A percentile compares a stretch with the other conserved stretches of the same genome.
Evolutionary conservation across 2,329 filamentous ascomycete species (phyloP).

Genomic region (Orbilia brochopaga): DNA sequence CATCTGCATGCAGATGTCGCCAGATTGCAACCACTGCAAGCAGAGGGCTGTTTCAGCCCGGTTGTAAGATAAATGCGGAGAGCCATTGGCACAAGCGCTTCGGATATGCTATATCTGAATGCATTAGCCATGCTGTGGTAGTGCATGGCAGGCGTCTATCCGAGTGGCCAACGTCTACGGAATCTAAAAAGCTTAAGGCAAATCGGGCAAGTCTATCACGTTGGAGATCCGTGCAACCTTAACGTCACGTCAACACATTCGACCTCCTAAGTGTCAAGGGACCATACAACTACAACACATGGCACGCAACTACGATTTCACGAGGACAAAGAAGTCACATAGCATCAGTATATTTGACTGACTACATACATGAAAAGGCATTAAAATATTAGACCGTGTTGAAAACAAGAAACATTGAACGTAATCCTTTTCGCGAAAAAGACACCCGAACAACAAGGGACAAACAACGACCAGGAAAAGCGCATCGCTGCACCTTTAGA

Average conservation of each 20-base stretch:
- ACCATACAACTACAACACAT: background rate
- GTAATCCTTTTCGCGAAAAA: slow-evolving; percentile 25
- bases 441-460: slow-evolving; percentile 15
- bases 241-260: slow-evolving; percentile 45
- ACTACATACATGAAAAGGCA: slow-evolving; percentile 49
- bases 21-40: too few relatives aligned
- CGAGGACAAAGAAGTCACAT: slow-evolving; percentile 21
- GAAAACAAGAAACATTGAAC: slow-evolving; percentile 32
- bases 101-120: too few relatives aligned
- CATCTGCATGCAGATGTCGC: too few relatives aligned
- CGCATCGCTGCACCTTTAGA: slow-evolving; percentile 50
- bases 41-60: too few relatives aligned
- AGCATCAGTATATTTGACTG: slow-evolving; percentile 40
- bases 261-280: background rate
- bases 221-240: slow-evolving; percentile 24
- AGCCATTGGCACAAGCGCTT: too few relatives aligned
- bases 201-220: background rate
- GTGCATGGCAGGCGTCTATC: background rate
- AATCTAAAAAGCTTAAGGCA: background rate
- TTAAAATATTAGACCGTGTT: slow-evolving; percentile 49
- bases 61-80: too few relatives aligned
- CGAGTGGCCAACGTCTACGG: background rate
- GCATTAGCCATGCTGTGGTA: background rate
- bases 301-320: background rate
- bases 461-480: slow-evolving; percentile 13